Base-by-base conservation (phyloP, 2,329 filamentous ascomycete genomes). In the Colletotrichum chrysophilum region DNA sequence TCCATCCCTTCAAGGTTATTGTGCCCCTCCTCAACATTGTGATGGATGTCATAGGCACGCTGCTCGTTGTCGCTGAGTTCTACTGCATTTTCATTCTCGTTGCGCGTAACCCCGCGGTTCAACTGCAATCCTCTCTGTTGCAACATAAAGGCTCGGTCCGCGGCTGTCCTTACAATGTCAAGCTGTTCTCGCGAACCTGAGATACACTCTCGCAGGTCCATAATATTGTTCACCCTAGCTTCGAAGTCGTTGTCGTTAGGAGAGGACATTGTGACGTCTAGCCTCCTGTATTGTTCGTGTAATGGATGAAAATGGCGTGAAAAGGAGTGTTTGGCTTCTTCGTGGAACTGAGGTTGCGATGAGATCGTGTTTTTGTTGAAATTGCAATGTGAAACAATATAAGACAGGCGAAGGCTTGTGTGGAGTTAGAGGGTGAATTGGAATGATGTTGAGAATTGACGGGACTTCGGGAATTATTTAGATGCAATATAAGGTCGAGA, bases 291-390 rank as follows among this genome's bases (percentile, higher is more conserved):
- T 52, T 7, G 3, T 52, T 21, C 1, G 43, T 13, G n/a, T 52
- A 7, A 7, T 52, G 6, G 10, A 7, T 24, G 43, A 21, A 21
- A 52, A 3, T 52, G 1, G 7, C n/a, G n/a, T 21, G 10, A 13
- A 52, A 21, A 7, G 10, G 18, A 13, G 10, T 24, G 2, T 24
- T 24, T 24, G 21, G 21, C 21, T 24, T 24, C 21, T 24, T 24
- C 21, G 21, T 24, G 21, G 21, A 24, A 24, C 21, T 24, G 21
- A 24, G 21, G 21, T 24, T 24, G 21, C 21, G 21, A 21, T 4
- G 43, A 24, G 4, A 52, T 4, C 3, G 5, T 1, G 43, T 52
- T 4, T 3, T 0, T 21, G 10, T 0, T 13, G 10, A 52, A 0
- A 4, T 21, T 13, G 43, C 12, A 52, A 1, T 52, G 5, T 13